Conservation (phyloP, 2,329 filamentous ascomycete species). For the Fusarium nurragi region DNA sequence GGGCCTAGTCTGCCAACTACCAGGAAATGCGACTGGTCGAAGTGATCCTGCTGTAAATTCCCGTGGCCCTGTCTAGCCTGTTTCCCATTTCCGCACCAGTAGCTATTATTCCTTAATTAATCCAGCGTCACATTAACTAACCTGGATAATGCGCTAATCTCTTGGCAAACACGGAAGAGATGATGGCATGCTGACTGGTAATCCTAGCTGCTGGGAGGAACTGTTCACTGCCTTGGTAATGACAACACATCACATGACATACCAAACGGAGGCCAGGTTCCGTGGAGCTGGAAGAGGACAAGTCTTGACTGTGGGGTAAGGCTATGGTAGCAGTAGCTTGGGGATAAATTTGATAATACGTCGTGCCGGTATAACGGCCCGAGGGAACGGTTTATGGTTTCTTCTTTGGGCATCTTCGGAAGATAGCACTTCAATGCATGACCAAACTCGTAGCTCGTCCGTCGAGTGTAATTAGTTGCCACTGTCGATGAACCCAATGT, state of each 20-base stretch:
- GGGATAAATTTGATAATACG: not conserved
- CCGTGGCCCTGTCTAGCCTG: not conserved
- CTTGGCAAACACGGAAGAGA: not conserved
- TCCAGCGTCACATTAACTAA: not conserved
- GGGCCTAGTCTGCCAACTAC: not conserved
- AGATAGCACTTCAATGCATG: not conserved
- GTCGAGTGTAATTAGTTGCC: not conserved
- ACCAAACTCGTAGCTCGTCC: not conserved
- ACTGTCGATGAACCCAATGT: not conserved
- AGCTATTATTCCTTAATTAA: not conserved
- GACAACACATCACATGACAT: not conserved
- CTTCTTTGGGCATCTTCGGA: not conserved
- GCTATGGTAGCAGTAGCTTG: too few relatives aligned
- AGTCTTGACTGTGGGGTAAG: constrained; percentile 9
- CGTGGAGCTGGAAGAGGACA: constrained; percentile 12
- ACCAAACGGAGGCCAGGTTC: constrained; percentile 9
- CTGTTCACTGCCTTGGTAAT: not conserved
- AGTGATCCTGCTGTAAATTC: not conserved
- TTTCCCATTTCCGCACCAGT: not conserved
- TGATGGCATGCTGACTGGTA: not conserved
- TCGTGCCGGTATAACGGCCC: constrained; percentile 15
- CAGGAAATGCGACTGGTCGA: not conserved
- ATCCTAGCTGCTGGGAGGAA: constrained; percentile 2
- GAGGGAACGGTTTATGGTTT: not conserved
- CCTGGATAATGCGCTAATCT: not conserved